Conservation (phyloP, 2,329 filamentous ascomycete genomes). For the Dactylonectria macrodidyma region DNA sequence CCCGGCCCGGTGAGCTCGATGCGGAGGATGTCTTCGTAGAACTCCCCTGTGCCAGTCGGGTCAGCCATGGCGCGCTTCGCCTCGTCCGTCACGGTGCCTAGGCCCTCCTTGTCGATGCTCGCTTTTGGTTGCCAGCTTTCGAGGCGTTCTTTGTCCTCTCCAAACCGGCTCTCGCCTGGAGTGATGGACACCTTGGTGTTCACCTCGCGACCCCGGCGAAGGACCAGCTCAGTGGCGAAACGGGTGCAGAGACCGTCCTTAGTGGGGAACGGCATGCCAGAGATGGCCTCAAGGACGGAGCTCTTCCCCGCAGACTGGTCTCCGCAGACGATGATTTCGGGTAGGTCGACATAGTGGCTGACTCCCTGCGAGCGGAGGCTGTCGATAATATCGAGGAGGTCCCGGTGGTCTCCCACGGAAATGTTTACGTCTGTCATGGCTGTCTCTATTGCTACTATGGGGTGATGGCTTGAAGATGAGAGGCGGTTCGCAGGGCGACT, state of each 20-base stretch:
- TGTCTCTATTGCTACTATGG: too few relatives aligned
- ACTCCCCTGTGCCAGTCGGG: background rate
- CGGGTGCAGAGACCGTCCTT: constrained; percentile 72
- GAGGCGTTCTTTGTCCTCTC: too few relatives aligned
- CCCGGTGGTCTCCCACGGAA: too few relatives aligned
- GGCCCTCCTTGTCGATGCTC: background rate
- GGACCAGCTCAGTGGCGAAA: constrained; percentile 73
- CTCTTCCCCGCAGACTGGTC: constrained; percentile 75
- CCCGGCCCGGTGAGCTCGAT: constrained; percentile 43
- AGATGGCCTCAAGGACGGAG: constrained; percentile 75
- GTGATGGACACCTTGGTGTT: constrained; percentile 49
- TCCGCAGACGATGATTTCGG: constrained; percentile 68
- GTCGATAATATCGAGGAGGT: constrained; percentile 50
- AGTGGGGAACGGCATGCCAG: constrained; percentile 70
- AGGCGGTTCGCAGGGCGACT: too few relatives aligned
- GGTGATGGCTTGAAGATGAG: too few relatives aligned
- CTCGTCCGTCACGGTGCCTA: constrained; percentile 53
- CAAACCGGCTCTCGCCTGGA: constrained; percentile 42
- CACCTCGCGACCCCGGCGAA: constrained; percentile 56
- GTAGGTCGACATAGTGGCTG: constrained; percentile 53
- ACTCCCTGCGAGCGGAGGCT: constrained; percentile 51
- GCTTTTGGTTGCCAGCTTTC: constrained; percentile 14
- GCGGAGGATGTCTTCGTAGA: constrained; percentile 44
- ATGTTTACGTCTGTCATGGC: too few relatives aligned
- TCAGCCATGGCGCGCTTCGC: constrained; percentile 63